Conservation (phyloP, 345 rosid species). For the Linum tenue region DNA sequence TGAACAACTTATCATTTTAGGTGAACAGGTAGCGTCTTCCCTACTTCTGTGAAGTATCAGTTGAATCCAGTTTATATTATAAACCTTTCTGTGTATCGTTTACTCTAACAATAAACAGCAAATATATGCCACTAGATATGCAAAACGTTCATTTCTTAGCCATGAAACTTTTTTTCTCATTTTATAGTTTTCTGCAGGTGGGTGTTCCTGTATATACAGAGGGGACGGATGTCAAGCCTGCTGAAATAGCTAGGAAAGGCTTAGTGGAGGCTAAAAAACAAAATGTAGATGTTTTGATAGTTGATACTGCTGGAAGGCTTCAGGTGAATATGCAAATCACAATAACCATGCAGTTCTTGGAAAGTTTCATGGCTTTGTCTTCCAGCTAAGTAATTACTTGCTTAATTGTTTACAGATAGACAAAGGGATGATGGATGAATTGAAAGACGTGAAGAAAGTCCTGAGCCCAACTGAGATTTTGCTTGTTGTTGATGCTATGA, state of each 20-base stretch:
- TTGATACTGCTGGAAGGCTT: slow-evolving; percentile 98
- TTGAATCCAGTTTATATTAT: neutral
- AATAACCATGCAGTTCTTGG: neutral
- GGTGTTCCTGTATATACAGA: slow-evolving; percentile 81
- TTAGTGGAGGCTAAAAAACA: slow-evolving; percentile 74
- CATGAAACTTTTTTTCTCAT: slow-evolving; percentile 15
- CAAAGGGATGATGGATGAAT: slow-evolving; percentile 94
- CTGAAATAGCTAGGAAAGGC: slow-evolving; percentile 87
- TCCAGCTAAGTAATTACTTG: slow-evolving; percentile 4
- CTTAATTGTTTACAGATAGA: slow-evolving; percentile 50
- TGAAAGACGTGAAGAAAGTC: slow-evolving; percentile 81
- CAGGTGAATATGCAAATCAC: slow-evolving; percentile 44
- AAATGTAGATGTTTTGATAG: slow-evolving; percentile 71
- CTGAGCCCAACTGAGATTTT: slow-evolving; percentile 85
- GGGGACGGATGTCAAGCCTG: slow-evolving; percentile 78
- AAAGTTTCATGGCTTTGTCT: slow-evolving; percentile 1
- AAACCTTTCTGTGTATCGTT: neutral
- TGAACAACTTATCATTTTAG: slow-evolving; percentile 93
- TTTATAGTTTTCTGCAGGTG: slow-evolving; percentile 56
- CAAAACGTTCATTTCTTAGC: neutral
- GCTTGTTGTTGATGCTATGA: slow-evolving; percentile 98
- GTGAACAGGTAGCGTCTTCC: slow-evolving; percentile 60
- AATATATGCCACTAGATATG: neutral
- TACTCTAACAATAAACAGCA: neutral
- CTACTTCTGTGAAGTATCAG: neutral